These are phyloP conservation scores for Alternaria infectoria DNA, from an alignment of 2,329 filamentous ascomycete genomes.

Conservation along the genomic window DNA sequence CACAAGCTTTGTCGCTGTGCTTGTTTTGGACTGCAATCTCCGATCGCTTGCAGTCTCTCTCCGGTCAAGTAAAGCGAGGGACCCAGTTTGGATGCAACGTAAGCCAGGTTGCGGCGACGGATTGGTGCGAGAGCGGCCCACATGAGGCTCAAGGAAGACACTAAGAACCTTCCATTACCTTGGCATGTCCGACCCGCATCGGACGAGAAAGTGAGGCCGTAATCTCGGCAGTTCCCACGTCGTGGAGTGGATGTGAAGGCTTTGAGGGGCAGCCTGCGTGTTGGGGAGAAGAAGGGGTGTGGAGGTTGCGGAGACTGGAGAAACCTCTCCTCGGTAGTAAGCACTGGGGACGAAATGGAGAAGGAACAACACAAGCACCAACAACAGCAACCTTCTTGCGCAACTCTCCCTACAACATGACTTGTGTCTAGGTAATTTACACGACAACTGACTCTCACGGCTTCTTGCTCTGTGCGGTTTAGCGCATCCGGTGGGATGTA, in stretches of 20 bases:
- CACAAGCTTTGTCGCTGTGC: conserved; percentile 1
- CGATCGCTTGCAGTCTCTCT: neutral
- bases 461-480: neutral
- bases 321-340: neutral
- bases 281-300: conserved; percentile 9
- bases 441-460: neutral
- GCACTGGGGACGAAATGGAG: neutral
- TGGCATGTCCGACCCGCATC: conserved; percentile 5
- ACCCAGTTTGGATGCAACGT: conserved; percentile 5
- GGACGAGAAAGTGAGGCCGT: conserved; percentile 3
- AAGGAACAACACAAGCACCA: neutral
- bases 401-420: neutral
- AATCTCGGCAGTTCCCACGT: conserved; percentile 10
- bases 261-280: conserved; percentile 6
- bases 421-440: neutral
- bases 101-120: conserved; percentile 5
- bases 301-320: conserved; percentile 9
- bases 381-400: neutral
- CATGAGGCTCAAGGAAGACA: conserved; percentile 16
- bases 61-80: neutral
- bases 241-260: conserved; percentile 9
- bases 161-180: conserved; percentile 10
- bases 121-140: conserved; percentile 10
- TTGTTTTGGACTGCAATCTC: conserved; percentile 6
- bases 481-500: neutral